Conservation (phyloP, 78 protist genomes). For the Diacronema lutheri region DNA sequence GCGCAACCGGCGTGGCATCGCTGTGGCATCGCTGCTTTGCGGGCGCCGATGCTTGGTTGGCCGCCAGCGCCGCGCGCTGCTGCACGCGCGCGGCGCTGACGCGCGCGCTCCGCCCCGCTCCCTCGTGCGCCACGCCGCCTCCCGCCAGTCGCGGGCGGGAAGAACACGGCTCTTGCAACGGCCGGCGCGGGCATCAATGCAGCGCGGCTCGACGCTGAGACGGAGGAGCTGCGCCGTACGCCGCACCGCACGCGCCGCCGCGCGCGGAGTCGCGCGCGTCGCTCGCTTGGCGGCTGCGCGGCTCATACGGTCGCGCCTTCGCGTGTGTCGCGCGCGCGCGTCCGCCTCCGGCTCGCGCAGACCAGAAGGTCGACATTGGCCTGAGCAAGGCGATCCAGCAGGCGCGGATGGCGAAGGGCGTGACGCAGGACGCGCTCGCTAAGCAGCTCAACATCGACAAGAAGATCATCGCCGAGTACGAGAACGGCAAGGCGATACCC, state of each 20-base stretch:
- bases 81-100: too few species aligned
- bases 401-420: slow-evolving; percentile 49
- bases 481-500: slow-evolving; percentile 74
- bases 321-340: not conserved
- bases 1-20: too few species aligned
- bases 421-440: slow-evolving; percentile 76
- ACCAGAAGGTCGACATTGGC: not conserved
- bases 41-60: too few species aligned
- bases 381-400: slow-evolving; percentile 24
- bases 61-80: too few species aligned
- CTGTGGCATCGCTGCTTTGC: too few species aligned
- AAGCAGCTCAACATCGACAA: slow-evolving; percentile 48
- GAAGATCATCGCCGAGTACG: slow-evolving; percentile 64
- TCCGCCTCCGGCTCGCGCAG: not conserved
- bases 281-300: not conserved
- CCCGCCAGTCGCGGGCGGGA: too few species aligned
- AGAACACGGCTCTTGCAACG: too few species aligned
- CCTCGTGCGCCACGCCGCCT: too few species aligned
- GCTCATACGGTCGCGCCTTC: not conserved
- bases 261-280: not conserved
- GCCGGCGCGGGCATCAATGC: not conserved
- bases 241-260: too few species aligned
- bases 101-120: too few species aligned
- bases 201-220: not conserved
- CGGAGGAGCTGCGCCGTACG: slow-evolving; percentile 10